Conservation (phyloP, 2,329 filamentous ascomycete species). For the Aureobasidium namibiae region DNA sequence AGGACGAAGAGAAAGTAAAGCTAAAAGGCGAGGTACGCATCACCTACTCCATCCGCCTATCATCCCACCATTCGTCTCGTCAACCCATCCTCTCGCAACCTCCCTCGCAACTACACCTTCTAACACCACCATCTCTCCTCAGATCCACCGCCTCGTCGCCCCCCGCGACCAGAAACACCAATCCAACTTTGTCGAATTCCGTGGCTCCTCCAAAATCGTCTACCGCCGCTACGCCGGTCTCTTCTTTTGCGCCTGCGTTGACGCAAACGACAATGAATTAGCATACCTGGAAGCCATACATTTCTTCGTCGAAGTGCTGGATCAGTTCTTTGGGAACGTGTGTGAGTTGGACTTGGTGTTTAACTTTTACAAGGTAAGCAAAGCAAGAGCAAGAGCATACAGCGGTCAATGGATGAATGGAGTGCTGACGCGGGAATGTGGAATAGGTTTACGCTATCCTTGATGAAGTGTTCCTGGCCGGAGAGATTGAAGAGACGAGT, state of each 20-base stretch:
- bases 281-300: constrained; percentile 96
- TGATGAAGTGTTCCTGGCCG: constrained; percentile 94
- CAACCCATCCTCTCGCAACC: constrained; percentile 7
- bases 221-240: constrained; percentile 95
- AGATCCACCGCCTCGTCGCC: constrained; percentile 94
- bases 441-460: constrained; percentile 86
- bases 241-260: constrained; percentile 98
- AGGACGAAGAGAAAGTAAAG: constrained; percentile 98
- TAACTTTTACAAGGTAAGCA: constrained; percentile 56
- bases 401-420: no score
- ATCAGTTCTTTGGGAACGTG: constrained; percentile 98
- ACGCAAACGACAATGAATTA: constrained; percentile 97
- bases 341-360: constrained; percentile 89
- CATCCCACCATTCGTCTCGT: background rate
- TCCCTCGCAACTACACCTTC: background rate
- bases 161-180: constrained; percentile 99
- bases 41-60: background rate
- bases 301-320: constrained; percentile 98
- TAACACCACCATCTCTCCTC: constrained; percentile 14
- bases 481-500: constrained; percentile 97
- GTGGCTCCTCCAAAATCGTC: constrained; percentile 83
- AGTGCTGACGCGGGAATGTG: constrained; percentile 30
- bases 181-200: constrained; percentile 96
- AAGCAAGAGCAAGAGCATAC: constrained; percentile 25
- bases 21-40: constrained; percentile 80